Evolutionary conservation across 768 basidiomycete species (phyloP).

Genomic region (Serendipita sp.): DNA sequence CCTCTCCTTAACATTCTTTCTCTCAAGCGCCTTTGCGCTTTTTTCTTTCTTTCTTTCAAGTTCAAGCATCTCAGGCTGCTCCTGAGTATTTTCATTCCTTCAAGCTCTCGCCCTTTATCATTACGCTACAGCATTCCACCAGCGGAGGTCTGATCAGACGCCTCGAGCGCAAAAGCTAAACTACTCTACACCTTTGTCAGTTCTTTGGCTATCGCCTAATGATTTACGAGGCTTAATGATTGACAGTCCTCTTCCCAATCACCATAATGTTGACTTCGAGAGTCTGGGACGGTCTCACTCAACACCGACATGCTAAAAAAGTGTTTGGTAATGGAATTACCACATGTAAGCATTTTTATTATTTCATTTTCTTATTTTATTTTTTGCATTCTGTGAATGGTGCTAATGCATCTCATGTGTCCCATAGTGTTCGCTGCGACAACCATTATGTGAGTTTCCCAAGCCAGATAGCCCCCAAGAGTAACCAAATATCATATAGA

Average conservation of each 20-base stretch:
- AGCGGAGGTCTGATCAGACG: neutral
- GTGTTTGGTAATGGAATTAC: neutral
- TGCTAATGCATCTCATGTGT: neutral
- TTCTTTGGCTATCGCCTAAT: no score
- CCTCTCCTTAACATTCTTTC: neutral
- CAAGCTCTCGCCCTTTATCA: neutral
- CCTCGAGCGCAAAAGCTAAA: no score
- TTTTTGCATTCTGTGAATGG: neutral
- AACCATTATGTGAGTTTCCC: neutral
- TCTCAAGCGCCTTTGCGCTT: neutral
- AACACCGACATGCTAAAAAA: neutral
- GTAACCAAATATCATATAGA: neutral
- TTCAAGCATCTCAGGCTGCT: neutral
- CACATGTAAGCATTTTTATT: neutral
- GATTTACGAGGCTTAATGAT: neutral
- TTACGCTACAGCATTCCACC: neutral
- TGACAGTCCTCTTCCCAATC: neutral
- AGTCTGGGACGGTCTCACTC: neutral
- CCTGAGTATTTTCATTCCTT: neutral
- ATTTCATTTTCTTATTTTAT: neutral
- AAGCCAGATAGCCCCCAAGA: neutral
- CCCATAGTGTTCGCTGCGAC: neutral
- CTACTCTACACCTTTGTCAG: no score
- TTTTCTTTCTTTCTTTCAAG: neutral
- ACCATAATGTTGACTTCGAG: neutral